phyloP scores from a whole-genome alignment of 2,329 filamentous ascomycete genomes.

The Nemania sp. region DNA sequence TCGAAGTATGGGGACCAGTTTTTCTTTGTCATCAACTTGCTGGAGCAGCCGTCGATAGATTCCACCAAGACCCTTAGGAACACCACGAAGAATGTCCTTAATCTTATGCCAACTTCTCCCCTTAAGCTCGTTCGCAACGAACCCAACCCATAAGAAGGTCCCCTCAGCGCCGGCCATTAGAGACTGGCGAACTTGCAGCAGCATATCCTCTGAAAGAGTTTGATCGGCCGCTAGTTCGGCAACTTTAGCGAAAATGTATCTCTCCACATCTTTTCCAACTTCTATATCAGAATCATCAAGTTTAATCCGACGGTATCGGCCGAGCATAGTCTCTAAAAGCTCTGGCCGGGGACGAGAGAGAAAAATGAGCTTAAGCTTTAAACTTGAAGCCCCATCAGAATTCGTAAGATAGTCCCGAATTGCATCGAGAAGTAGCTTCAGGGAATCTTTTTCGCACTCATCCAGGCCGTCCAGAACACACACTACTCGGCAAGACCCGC shows the following conservation, averaged over 20 bases:
- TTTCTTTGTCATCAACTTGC: constrained; percentile 10
- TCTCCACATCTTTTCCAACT: not conserved
- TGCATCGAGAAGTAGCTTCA: constrained; percentile 9
- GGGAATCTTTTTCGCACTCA: constrained; percentile 15
- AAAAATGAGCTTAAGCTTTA: constrained; percentile 7
- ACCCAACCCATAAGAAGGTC: constrained; percentile 12
- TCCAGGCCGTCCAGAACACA: constrained; percentile 6
- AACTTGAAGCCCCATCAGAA: not conserved
- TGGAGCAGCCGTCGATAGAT: constrained; percentile 13
- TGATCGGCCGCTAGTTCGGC: constrained; percentile 10
- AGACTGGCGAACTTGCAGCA: not conserved
- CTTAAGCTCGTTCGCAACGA: constrained; percentile 13
- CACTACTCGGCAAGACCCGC: constrained; percentile 1
- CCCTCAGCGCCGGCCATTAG: constrained; percentile 4
- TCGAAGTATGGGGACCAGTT: constrained; percentile 10
- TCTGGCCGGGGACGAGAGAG: constrained; percentile 12
- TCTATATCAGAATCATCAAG: not conserved
- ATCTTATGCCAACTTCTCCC: not conserved
- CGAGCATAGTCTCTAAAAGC: not conserved
- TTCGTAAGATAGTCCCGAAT: not conserved
- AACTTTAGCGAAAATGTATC: constrained; percentile 10
- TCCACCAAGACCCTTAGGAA: constrained; percentile 8
- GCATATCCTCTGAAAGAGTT: not conserved
- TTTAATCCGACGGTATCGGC: not conserved
- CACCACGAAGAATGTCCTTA: constrained; percentile 1